A percentile compares a stretch with the other conserved stretches of the same genome.
phyloP scores from a whole-genome alignment of 176 grass and related monocot genomes.

The Puccinellia tenuiflora region DNA sequence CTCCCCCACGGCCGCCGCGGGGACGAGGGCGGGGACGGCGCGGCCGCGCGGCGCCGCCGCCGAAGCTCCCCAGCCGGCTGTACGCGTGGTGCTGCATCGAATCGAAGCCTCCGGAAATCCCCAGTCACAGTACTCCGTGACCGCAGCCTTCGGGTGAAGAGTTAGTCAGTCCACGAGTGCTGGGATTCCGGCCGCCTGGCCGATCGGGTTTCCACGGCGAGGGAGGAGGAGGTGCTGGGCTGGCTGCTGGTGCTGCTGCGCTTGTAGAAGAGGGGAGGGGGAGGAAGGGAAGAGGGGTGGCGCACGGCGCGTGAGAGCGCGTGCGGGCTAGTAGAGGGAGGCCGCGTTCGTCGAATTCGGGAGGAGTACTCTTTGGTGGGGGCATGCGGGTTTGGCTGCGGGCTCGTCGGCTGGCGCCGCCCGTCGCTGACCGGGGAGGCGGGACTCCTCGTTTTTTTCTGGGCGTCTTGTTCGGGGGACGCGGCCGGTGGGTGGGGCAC shows the following conservation, averaged over 20 bases:
- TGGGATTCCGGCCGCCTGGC: conserved; percentile 6
- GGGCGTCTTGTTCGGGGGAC: conserved; percentile 9
- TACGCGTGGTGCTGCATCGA: conserved; percentile 73
- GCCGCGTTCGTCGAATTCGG: conserved; percentile 8
- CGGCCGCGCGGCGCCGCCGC: conserved; percentile 27
- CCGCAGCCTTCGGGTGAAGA: neutral
- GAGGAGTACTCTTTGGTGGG: neutral
- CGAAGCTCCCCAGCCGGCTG: conserved; percentile 61
- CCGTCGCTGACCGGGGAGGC: conserved; percentile 17
- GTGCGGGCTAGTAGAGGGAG: no score
- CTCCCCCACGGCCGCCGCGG: conserved; percentile 57
- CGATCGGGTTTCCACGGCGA: conserved; percentile 23
- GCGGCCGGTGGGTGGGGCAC: conserved; percentile 11
- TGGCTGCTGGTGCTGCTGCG: no score
- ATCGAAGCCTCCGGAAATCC: conserved; percentile 8
- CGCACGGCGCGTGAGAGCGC: conserved; percentile 3
- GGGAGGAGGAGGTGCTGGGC: neutral
- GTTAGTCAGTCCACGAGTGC: neutral
- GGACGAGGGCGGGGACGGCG: conserved; percentile 64
- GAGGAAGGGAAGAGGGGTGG: neutral
- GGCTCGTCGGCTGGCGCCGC: neutral
- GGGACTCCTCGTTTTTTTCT: neutral
- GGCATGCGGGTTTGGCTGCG: conserved; percentile 20
- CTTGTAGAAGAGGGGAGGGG: no score
- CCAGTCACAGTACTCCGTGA: neutral